Evolutionary conservation across 306 rosid genomes (phyloP), one percentile per base, ranked within the genome.

Genomic region (Cicer pinnatifidum): DNA sequence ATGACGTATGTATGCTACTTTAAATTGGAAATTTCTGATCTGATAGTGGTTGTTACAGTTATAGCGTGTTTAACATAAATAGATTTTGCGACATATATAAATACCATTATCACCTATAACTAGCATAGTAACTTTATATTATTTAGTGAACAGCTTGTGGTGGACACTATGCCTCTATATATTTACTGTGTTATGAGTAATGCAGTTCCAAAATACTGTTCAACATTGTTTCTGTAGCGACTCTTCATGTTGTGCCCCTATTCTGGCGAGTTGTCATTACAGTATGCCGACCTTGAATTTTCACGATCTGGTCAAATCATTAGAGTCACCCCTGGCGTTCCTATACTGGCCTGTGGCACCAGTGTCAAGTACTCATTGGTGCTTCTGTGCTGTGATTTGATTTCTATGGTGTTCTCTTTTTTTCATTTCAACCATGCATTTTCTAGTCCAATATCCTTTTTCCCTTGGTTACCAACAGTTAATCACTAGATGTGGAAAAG

Each of bases 1-100:
- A 80, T 82, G 99, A 91, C 71, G 99, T 95, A 86, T 33, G 91
- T 64, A 69, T 73, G 20, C 75, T 73, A 23, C 80, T 69, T 61
- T 70, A 54, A 63, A 58, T 63, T 39, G 46, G 11, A 67, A 45
- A 45, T 75, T 64, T 39, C 45, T 78, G 53, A 56, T 39, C 45
- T 78, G 58, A 56, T 58, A 33, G 66, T 8, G 10, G 20, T 20
- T 57, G 71, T 64, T 58, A 43, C 13, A 45, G 60, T 64, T 67
- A 44, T 56, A 48, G 56, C 51, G 51, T 48, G 58, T 80, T 66
- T 73, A 61, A 69, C 19, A 46, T 40, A 41, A 51, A 11, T 69
- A 63, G 78, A 71, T 20, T 65, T 54, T 40, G 19, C 41, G 8
- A 35, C 33, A 16, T 44, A 5, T 74, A 12, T 53, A 35, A 69